Evolutionary conservation across 768 basidiomycete genomes (phyloP).

Genomic region (Cyathus striatus): DNA sequence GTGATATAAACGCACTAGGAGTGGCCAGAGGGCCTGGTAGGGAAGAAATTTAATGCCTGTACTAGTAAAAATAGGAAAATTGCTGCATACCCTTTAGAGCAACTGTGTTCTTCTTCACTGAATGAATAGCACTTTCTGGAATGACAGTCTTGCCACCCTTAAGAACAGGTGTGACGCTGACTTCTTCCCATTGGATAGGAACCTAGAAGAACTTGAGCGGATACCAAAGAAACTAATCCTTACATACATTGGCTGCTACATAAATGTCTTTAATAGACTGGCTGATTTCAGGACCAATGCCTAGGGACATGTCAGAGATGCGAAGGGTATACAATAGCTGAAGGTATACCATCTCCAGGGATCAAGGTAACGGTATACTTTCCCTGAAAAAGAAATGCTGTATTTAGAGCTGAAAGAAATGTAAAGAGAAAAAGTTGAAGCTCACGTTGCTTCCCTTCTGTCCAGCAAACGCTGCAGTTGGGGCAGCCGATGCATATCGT

Average conservation of each 20-base stretch:
- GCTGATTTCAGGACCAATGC: constrained; percentile 98
- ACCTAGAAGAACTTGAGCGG: too few relatives aligned
- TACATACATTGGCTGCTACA: constrained; percentile 70
- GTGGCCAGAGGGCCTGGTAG: constrained; percentile 86
- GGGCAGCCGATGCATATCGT: constrained; percentile 68
- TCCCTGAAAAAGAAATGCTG: constrained; percentile 47
- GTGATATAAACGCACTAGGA: constrained; percentile 54
- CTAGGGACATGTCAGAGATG: constrained; percentile 30
- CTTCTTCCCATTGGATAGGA: constrained; percentile 99
- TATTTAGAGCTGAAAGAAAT: background rate
- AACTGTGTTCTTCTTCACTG: constrained; percentile 95
- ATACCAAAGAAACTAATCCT: too few relatives aligned
- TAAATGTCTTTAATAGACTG: constrained; percentile 95
- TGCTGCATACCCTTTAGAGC: constrained; percentile 85
- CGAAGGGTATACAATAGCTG: background rate
- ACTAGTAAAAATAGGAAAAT: too few relatives aligned
- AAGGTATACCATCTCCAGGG: constrained; percentile 83
- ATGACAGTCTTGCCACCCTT: constrained; percentile 97
- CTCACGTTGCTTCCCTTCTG: constrained; percentile 85
- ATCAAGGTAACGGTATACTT: constrained; percentile 96
- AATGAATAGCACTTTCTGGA: constrained; percentile 84
- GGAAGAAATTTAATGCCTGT: constrained; percentile 4
- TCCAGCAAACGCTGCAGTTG: constrained; percentile 87
- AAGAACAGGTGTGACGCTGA: constrained; percentile 90
- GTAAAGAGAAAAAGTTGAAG: constrained; percentile 10